Evolutionary conservation across 23 red algal genomes (phyloP).

Genomic region (Gracilaria gracilis): DNA sequence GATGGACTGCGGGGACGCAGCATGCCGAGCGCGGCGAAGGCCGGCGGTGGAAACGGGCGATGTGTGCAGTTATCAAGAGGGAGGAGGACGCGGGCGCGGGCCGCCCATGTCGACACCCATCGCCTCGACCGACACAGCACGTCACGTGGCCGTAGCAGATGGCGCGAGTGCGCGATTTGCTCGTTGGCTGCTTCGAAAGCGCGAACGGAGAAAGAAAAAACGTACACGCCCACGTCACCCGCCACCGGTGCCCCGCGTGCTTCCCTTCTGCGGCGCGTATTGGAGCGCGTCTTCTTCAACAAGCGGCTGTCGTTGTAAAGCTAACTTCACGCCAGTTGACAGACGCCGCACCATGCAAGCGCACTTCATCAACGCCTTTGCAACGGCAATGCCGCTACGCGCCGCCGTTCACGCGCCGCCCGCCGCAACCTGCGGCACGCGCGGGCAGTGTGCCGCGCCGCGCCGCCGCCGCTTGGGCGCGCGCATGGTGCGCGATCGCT

Average conservation of each 20-base stretch:
- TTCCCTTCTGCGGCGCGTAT: background rate
- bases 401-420: background rate
- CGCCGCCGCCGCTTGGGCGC: background rate
- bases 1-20: background rate
- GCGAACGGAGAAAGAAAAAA: background rate
- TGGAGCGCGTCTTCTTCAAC: too few species aligned
- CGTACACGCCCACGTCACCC: too few species aligned
- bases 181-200: background rate
- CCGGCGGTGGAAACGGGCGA: background rate
- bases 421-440: background rate
- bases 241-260: background rate
- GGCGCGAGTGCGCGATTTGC: background rate
- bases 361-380: background rate
- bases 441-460: background rate
- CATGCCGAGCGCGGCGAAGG: background rate
- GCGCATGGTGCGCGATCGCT: conserved; percentile 17
- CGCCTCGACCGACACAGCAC: background rate
- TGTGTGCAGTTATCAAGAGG: background rate
- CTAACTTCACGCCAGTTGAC: background rate
- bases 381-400: background rate
- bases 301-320: too few species aligned
- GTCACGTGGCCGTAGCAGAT: background rate
- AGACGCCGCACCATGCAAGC: background rate
- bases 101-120: background rate
- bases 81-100: background rate